Percentiles rank a stretch among this genome's conserved stretches.
Conservation (phyloP, 352 stramenopile genomes). For the Pythium aquatile region DNA sequence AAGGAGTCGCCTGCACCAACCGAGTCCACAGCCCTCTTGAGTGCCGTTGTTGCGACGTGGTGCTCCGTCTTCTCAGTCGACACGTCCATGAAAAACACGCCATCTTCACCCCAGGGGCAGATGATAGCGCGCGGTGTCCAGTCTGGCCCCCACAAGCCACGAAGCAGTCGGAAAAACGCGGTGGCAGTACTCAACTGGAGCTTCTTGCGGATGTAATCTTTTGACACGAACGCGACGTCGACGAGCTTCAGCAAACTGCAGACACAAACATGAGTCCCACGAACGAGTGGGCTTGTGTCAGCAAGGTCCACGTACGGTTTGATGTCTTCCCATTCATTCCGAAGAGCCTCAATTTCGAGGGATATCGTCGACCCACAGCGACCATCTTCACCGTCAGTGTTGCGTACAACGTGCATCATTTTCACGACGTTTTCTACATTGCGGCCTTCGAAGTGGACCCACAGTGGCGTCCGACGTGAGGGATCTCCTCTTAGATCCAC, state of each 20-base stretch:
- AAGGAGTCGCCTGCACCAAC: constrained; percentile 76
- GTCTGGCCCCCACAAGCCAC: constrained; percentile 10
- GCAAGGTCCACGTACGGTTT: constrained; percentile 37
- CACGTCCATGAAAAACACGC: constrained; percentile 56
- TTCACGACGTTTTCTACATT: constrained; percentile 57
- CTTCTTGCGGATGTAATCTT: constrained; percentile 69
- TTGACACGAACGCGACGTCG: constrained; percentile 68
- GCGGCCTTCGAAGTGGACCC: constrained; percentile 73
- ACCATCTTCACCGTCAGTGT: constrained; percentile 2
- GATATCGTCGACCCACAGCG: constrained; percentile 35
- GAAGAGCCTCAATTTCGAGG: constrained; percentile 65
- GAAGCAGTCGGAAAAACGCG: constrained; percentile 42
- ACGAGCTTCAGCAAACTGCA: constrained; percentile 40
- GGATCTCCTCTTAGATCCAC: constrained; percentile 6
- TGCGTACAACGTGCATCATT: constrained; percentile 55
- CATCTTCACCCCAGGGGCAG: constrained; percentile 60
- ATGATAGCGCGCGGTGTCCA: constrained; percentile 47
- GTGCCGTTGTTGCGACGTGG: constrained; percentile 36
- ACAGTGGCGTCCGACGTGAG: constrained; percentile 14
- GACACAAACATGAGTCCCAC: not conserved
- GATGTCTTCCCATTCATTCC: constrained; percentile 57
- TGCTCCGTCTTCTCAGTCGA: constrained; percentile 4
- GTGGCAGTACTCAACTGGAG: constrained; percentile 37
- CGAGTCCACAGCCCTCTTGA: constrained; percentile 54
- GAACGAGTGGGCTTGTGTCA: too few species aligned